These are phyloP conservation scores for Tetragonia tetragonoides DNA, from an alignment of 148 eudicot genomes.

Conservation along the genomic window DNA sequence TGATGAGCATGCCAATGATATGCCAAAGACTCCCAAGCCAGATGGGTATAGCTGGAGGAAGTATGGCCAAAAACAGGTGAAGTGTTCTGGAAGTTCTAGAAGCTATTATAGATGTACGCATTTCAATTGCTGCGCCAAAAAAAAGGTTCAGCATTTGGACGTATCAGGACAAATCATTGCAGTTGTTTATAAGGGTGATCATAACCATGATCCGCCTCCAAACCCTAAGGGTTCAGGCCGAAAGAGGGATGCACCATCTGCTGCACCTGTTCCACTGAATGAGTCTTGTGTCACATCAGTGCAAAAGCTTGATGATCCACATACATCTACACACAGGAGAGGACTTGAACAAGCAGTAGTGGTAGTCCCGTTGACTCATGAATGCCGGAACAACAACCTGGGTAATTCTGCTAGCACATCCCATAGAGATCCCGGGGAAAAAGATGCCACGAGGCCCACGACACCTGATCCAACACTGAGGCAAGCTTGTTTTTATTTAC, in stretches of 20 bases:
- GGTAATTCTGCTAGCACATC: slow-evolving; percentile 14
- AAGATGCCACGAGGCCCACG: slow-evolving; percentile 5
- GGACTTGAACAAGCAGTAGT: slow-evolving; percentile 26
- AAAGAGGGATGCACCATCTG: slow-evolving; percentile 33
- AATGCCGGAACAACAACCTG: slow-evolving; percentile 23
- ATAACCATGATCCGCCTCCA: slow-evolving; percentile 74
- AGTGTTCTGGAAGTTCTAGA: slow-evolving; percentile 71
- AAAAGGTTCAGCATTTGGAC: slow-evolving; percentile 69
- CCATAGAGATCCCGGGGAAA: slow-evolving; percentile 15
- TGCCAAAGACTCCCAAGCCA: slow-evolving; percentile 38
- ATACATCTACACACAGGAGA: slow-evolving; percentile 27
- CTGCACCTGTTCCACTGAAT: slow-evolving; percentile 11
- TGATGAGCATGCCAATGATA: slow-evolving; percentile 18
- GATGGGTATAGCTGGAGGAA: slow-evolving; percentile 83
- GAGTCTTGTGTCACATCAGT: slow-evolving; percentile 20
- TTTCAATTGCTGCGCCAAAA: slow-evolving; percentile 58
- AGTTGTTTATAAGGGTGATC: slow-evolving; percentile 61
- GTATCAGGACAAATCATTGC: slow-evolving; percentile 40
- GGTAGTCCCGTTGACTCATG: slow-evolving; percentile 10
- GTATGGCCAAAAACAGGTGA: slow-evolving; percentile 92
- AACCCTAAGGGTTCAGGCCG: slow-evolving; percentile 36
- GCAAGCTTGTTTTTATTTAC: slow-evolving; percentile 20
- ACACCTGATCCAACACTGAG: slow-evolving; percentile 18
- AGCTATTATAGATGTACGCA: slow-evolving; percentile 79
- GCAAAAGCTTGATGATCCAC: slow-evolving; percentile 27